Evolutionary conservation across 2,329 filamentous ascomycete genomes (phyloP).

Genomic region (Botrytis porri): DNA sequence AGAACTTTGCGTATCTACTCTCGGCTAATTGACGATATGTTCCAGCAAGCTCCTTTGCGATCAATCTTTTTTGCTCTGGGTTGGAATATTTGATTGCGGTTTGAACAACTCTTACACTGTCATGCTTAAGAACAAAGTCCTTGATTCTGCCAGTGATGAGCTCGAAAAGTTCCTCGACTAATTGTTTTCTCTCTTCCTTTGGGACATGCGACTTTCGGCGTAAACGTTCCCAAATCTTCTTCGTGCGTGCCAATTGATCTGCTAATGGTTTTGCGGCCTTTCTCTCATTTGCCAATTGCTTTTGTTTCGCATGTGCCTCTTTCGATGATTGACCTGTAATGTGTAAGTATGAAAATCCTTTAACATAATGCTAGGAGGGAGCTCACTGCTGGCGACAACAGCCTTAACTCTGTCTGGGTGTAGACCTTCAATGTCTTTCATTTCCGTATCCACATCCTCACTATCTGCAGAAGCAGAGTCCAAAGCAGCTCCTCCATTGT

Average conservation of each 20-base stretch:
- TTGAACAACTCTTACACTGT: slow-evolving; percentile 93
- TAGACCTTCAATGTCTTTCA: slow-evolving; percentile 37
- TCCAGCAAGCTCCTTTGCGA: slow-evolving; percentile 81
- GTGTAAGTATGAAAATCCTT: slow-evolving; percentile 36
- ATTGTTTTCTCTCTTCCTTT: slow-evolving; percentile 78
- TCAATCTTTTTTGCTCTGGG: slow-evolving; percentile 76
- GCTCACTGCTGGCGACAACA: slow-evolving; percentile 33
- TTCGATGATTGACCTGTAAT: slow-evolving; percentile 61
- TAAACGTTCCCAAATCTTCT: slow-evolving; percentile 95
- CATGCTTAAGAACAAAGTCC: slow-evolving; percentile 98
- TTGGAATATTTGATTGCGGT: slow-evolving; percentile 96
- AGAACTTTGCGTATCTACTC: slow-evolving; percentile 95
- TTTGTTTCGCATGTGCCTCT: slow-evolving; percentile 92
- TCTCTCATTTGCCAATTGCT: slow-evolving; percentile 79
- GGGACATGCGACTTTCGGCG: slow-evolving; percentile 91
- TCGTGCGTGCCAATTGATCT: slow-evolving; percentile 81
- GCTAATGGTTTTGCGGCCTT: slow-evolving; percentile 91
- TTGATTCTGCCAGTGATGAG: slow-evolving; percentile 90
- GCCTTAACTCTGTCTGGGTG: slow-evolving; percentile 39
- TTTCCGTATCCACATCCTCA: slow-evolving; percentile 41
- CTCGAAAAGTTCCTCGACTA: slow-evolving; percentile 84
- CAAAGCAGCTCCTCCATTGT: slow-evolving; percentile 36
- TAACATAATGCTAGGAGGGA: slow-evolving; percentile 32
- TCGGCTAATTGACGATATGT: slow-evolving; percentile 83
- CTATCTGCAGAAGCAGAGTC: slow-evolving; percentile 37